phyloP scores from a whole-genome alignment of 352 stramenopile species.

The Phytophthora lateralis region DNA sequence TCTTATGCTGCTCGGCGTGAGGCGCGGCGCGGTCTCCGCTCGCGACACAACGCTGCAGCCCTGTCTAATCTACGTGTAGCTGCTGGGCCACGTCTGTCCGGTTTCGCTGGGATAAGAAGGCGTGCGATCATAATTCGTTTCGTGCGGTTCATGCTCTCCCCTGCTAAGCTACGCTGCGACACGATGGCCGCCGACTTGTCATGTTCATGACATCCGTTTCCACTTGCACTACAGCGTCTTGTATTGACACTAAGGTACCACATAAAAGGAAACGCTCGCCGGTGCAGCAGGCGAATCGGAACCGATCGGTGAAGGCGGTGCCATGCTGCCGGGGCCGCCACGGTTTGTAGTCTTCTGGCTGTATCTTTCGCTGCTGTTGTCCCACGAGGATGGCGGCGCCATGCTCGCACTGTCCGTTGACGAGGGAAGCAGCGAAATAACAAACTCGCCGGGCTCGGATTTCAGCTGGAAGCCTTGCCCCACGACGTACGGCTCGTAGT shows the following conservation, averaged over 20 bases:
- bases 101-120: not conserved
- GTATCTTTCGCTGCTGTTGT: slow-evolving; percentile 5
- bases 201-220: not conserved
- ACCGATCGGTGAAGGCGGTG: not conserved
- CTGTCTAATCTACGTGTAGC: not conserved
- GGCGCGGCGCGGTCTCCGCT: not conserved
- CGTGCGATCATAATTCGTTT: slow-evolving; percentile 9
- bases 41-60: not conserved
- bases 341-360: slow-evolving; percentile 20
- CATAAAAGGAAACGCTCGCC: slow-evolving; percentile 31
- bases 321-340: slow-evolving; percentile 1
- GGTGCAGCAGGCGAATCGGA: slow-evolving; percentile 3
- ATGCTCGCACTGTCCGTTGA: slow-evolving; percentile 23
- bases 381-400: not conserved
- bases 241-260: slow-evolving; percentile 17
- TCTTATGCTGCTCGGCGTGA: not conserved
- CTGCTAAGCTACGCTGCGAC: slow-evolving; percentile 3
- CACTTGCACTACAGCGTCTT: not conserved
- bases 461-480: slow-evolving; percentile 45
- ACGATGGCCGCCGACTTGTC: slow-evolving; percentile 1
- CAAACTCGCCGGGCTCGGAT: slow-evolving; percentile 55
- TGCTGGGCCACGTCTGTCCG: not conserved
- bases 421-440: slow-evolving; percentile 45
- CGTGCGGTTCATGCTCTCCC: not conserved
- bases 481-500: slow-evolving; percentile 49